These are phyloP conservation scores for Neoascochyta sp. DNA, from an alignment of 2,329 filamentous ascomycete genomes.

Conservation along the genomic window DNA sequence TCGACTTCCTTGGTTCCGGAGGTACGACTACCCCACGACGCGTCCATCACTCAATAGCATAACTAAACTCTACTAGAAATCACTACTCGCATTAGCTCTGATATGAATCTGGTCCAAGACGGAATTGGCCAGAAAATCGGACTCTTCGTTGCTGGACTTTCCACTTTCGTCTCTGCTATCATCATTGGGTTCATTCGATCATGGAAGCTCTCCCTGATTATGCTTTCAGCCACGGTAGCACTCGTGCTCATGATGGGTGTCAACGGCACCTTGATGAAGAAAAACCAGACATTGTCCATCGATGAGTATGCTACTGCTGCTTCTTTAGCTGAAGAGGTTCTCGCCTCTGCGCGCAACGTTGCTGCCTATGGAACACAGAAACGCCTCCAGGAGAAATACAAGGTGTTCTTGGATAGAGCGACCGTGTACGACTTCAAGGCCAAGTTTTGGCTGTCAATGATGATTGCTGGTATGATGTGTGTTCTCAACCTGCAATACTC, in stretches of 20 bases:
- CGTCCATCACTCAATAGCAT: no score
- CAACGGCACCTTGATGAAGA: constrained; percentile 72
- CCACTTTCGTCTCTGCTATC: constrained; percentile 75
- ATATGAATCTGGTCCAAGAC: constrained; percentile 91
- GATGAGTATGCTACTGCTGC: constrained; percentile 79
- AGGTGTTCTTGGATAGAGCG: constrained; percentile 67
- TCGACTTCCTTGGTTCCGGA: constrained; percentile 85
- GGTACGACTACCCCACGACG: no score
- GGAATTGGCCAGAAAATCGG: constrained; percentile 58
- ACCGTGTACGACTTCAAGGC: constrained; percentile 72
- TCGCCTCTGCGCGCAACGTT: constrained; percentile 89
- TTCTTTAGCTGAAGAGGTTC: constrained; percentile 86
- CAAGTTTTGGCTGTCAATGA: constrained; percentile 68
- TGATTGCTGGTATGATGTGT: constrained; percentile 81
- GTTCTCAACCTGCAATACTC: constrained; percentile 71
- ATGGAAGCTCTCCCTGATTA: constrained; percentile 90
- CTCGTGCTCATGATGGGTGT: constrained; percentile 73
- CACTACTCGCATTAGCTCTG: constrained; percentile 92
- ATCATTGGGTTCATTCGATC: constrained; percentile 88
- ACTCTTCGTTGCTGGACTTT: constrained; percentile 32
- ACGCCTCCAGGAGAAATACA: constrained; percentile 83
- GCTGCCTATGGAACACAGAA: constrained; percentile 92
- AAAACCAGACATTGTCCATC: constrained; percentile 68
- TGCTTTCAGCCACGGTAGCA: constrained; percentile 73
- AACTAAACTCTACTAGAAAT: no score